These are phyloP conservation scores for Zizania palustris DNA, from an alignment of 202 grass and related monocot genomes.

Conservation along the genomic window DNA sequence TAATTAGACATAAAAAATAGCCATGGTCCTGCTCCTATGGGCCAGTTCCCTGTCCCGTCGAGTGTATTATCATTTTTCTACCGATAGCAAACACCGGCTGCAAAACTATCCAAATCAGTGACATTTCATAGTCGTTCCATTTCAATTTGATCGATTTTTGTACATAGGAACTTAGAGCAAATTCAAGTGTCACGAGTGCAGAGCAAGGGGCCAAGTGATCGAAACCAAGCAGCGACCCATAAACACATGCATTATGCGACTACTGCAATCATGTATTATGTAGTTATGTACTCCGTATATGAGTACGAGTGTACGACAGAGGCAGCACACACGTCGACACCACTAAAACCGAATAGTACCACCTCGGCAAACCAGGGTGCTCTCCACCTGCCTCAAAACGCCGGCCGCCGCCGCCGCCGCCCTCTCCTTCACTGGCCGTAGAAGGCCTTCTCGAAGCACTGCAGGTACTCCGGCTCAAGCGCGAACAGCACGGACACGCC, in stretches of 20 bases:
- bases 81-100: too few species aligned
- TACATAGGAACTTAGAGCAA: too few species aligned
- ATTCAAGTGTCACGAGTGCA: too few species aligned
- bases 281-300: neutral
- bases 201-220: neutral
- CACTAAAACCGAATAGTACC: neutral
- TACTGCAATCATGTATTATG: neutral
- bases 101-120: too few species aligned
- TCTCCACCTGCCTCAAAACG: neutral
- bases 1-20: too few species aligned
- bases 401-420: neutral
- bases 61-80: too few species aligned
- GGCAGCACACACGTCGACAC: neutral
- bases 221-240: neutral
- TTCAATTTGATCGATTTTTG: too few species aligned
- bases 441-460: conserved; percentile 64
- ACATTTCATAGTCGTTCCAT: too few species aligned
- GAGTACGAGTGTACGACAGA: neutral
- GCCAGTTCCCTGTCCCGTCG: too few species aligned
- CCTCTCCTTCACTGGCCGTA: conserved; percentile 39
- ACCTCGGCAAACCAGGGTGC: neutral
- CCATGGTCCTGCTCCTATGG: too few species aligned
- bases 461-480: conserved; percentile 56
- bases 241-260: neutral
- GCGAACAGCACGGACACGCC: conserved; percentile 51